Evolutionary conservation across 179 eudicot genomes (phyloP).

Genomic region (Corrigiola litoralis): DNA sequence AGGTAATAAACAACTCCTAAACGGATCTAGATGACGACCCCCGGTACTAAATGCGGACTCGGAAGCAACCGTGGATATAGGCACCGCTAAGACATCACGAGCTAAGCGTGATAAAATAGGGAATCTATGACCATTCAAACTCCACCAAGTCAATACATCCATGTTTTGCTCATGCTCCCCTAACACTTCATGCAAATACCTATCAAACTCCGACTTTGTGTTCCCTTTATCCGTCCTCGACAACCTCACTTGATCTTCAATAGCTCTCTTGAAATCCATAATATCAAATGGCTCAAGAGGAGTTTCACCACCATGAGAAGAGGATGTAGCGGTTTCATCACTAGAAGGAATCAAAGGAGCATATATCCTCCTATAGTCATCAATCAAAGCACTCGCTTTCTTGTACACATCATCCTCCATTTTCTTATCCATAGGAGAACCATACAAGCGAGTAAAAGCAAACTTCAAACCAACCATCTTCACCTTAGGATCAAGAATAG

Average conservation of each 20-base stretch:
- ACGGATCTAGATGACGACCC: neutral
- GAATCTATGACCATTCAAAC: constrained; percentile 1
- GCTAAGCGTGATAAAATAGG: neutral
- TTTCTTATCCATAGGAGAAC: neutral
- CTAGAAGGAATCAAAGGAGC: neutral
- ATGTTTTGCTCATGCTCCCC: neutral
- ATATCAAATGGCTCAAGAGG: neutral
- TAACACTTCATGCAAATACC: neutral
- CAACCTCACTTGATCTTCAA: neutral
- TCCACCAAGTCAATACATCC: neutral
- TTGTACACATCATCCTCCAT: neutral
- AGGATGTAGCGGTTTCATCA: neutral
- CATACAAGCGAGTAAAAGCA: neutral
- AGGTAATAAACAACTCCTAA: neutral
- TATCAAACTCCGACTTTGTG: neutral
- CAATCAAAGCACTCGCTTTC: neutral
- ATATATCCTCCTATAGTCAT: neutral
- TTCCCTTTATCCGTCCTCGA: neutral
- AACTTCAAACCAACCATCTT: neutral
- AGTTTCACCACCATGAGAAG: neutral
- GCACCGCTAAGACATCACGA: constrained; percentile 1
- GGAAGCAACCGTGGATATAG: neutral
- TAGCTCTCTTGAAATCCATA: neutral
- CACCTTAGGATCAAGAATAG: neutral
- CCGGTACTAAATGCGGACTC: neutral